Conservation (phyloP, 352 stramenopile species). For the Pythium periplocum region DNA sequence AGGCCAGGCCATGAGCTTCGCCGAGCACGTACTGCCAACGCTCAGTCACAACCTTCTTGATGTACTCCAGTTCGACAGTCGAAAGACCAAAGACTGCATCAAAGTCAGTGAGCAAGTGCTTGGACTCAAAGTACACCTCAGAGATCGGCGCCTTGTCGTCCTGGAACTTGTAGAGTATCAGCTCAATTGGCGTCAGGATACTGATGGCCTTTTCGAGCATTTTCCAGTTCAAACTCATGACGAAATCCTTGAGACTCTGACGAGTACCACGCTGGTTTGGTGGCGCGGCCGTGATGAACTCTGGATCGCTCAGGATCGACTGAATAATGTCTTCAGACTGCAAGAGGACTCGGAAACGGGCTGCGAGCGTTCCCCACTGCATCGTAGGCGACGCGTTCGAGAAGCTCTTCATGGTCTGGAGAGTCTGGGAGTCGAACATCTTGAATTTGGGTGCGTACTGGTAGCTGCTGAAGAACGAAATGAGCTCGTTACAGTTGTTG, state of each 20-base stretch:
- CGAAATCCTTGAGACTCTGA: slow-evolving; percentile 68
- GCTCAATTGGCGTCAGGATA: slow-evolving; percentile 70
- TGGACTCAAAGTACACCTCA: slow-evolving; percentile 80
- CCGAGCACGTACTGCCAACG: slow-evolving; percentile 71
- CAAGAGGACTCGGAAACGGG: slow-evolving; percentile 59
- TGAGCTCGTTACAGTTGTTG: slow-evolving; percentile 62
- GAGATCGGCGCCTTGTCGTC: slow-evolving; percentile 74
- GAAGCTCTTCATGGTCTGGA: slow-evolving; percentile 78
- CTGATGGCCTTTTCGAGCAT: slow-evolving; percentile 73
- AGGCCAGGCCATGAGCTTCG: slow-evolving; percentile 68
- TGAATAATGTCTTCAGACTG: slow-evolving; percentile 71
- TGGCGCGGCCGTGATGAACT: slow-evolving; percentile 42
- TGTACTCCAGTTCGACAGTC: slow-evolving; percentile 67
- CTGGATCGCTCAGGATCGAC: slow-evolving; percentile 61
- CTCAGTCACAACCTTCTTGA: slow-evolving; percentile 78
- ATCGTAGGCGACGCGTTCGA: slow-evolving; percentile 52
- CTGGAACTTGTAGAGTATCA: slow-evolving; percentile 82
- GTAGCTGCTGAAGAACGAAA: slow-evolving; percentile 80
- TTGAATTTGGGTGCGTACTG: slow-evolving; percentile 72
- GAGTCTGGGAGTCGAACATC: slow-evolving; percentile 62
- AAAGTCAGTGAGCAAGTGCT: slow-evolving; percentile 73
- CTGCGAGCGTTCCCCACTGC: slow-evolving; percentile 63
- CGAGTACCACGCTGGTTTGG: slow-evolving; percentile 46
- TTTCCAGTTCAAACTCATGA: slow-evolving; percentile 72
- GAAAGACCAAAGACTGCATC: slow-evolving; percentile 67